Evolutionary conservation across 768 basidiomycete genomes (phyloP).

Genomic region (Rhodosporidiobolus sp.): DNA sequence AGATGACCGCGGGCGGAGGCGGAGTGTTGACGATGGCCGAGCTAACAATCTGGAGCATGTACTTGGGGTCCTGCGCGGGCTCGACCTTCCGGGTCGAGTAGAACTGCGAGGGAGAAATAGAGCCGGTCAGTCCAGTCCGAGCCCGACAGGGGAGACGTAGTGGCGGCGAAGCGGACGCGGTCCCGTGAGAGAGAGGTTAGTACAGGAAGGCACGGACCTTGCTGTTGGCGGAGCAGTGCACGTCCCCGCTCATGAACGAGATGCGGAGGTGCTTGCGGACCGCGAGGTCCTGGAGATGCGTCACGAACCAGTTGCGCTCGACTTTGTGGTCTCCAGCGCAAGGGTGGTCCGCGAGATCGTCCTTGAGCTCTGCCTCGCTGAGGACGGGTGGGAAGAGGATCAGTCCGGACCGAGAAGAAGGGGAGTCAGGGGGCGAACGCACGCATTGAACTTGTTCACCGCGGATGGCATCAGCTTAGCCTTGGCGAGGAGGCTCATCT

Average conservation of each 20-base stretch:
- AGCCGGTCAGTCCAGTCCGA: too few relatives aligned
- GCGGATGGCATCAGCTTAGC: slow-evolving; percentile 50
- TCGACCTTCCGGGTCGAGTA: slow-evolving; percentile 52
- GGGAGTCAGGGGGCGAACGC: slow-evolving; percentile 42
- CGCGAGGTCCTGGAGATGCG: slow-evolving; percentile 68
- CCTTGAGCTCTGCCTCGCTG: slow-evolving; percentile 72
- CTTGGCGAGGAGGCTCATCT: slow-evolving; percentile 66
- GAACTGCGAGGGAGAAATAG: slow-evolving; percentile 24
- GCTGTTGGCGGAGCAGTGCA: slow-evolving; percentile 70
- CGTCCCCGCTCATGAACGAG: slow-evolving; percentile 87
- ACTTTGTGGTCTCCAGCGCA: slow-evolving; percentile 54
- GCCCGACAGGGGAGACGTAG: too few relatives aligned
- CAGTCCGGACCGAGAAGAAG: neutral
- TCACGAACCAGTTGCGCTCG: slow-evolving; percentile 85
- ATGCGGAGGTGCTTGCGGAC: slow-evolving; percentile 63
- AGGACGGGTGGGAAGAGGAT: neutral
- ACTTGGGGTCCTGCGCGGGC: slow-evolving; percentile 67
- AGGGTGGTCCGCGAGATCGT: slow-evolving; percentile 62
- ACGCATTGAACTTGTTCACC: slow-evolving; percentile 85
- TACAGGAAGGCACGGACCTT: slow-evolving; percentile 54
- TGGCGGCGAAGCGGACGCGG: too few relatives aligned
- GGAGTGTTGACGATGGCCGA: slow-evolving; percentile 98
- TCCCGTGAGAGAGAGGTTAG: neutral
- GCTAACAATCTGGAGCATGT: slow-evolving; percentile 83
- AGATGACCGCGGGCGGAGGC: slow-evolving; percentile 65